Evolutionary conservation across 1,139 yeast genomes (phyloP).

Genomic region (Eremothecium gossypii): DNA sequence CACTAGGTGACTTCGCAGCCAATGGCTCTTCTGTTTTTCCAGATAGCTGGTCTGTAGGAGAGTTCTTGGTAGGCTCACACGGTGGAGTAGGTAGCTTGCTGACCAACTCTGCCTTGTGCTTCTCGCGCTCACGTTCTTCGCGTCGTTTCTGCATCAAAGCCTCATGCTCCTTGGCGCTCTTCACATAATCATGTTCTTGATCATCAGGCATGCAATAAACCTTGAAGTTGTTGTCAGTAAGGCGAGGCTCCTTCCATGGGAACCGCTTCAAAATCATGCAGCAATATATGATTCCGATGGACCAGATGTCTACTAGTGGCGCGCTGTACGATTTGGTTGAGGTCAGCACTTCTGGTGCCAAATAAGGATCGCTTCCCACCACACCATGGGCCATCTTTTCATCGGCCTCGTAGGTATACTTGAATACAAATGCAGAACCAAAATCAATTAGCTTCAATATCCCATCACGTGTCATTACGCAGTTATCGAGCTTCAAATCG

Average conservation of each 20-base stretch:
- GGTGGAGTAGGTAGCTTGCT: neutral
- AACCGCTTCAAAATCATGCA: constrained; percentile 91
- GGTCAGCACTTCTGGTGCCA: constrained; percentile 88
- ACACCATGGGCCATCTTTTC: constrained; percentile 83
- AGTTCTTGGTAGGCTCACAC: neutral
- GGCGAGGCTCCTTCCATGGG: constrained; percentile 94
- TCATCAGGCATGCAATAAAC: constrained; percentile 41
- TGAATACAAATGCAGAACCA: constrained; percentile 92
- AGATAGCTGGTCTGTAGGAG: neutral
- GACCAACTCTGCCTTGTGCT: constrained; percentile 5
- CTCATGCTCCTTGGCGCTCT: constrained; percentile 42
- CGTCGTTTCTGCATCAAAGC: constrained; percentile 30
- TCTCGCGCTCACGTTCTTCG: constrained; percentile 14
- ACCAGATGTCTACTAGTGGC: constrained; percentile 91
- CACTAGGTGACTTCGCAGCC: neutral
- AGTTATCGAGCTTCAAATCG: constrained; percentile 88
- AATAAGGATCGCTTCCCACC: constrained; percentile 95
- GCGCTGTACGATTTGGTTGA: constrained; percentile 74
- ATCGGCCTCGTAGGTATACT: constrained; percentile 76
- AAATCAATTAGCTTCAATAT: constrained; percentile 88
- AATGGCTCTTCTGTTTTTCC: neutral
- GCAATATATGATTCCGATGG: constrained; percentile 87
- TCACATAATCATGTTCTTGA: constrained; percentile 35
- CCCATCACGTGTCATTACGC: constrained; percentile 82
- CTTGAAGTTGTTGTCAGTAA: constrained; percentile 78